Conservation (phyloP, 768 basidiomycete species). For the Lyophyllum atratum region DNA sequence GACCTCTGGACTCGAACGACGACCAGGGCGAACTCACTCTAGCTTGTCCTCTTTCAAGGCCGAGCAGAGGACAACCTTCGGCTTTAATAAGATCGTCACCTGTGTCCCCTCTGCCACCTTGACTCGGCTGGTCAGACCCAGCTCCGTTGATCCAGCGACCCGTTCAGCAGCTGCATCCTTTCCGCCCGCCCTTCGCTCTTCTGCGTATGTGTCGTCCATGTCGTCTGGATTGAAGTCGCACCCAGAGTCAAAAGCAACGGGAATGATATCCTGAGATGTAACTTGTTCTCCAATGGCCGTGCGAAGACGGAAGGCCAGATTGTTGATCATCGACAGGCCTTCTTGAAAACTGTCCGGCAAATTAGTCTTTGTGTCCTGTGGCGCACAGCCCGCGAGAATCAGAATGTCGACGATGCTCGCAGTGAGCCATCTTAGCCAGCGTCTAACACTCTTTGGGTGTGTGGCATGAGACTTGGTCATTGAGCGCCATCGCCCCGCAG, state of each 20-base stretch:
- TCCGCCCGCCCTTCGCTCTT: neutral
- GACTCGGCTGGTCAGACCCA: slow-evolving; percentile 14
- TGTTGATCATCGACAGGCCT: slow-evolving; percentile 8
- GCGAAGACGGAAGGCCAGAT: slow-evolving; percentile 13
- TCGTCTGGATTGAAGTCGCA: neutral
- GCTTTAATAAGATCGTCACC: slow-evolving; percentile 16
- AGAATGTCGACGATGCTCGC: neutral
- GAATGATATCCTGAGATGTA: slow-evolving; percentile 14
- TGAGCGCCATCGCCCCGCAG: slow-evolving; percentile 18
- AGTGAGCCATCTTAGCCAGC: neutral
- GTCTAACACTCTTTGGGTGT: neutral
- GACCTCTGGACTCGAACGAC: too few species aligned
- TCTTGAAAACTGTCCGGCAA: slow-evolving; percentile 1
- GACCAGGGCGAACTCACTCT: neutral
- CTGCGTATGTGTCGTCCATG: slow-evolving; percentile 21
- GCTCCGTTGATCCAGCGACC: slow-evolving; percentile 21
- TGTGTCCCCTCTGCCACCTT: neutral
- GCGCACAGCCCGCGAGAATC: slow-evolving; percentile 3
- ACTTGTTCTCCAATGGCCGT: slow-evolving; percentile 11
- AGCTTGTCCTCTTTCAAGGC: neutral
- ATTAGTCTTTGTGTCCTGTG: neutral
- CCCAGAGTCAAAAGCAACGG: neutral
- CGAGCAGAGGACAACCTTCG: slow-evolving; percentile 18
- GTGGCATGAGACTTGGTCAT: slow-evolving; percentile 13
- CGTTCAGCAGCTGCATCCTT: neutral